These are phyloP conservation scores for Spathaspora sp. DNA, from an alignment of 805 yeast genomes.

Conservation along the genomic window DNA sequence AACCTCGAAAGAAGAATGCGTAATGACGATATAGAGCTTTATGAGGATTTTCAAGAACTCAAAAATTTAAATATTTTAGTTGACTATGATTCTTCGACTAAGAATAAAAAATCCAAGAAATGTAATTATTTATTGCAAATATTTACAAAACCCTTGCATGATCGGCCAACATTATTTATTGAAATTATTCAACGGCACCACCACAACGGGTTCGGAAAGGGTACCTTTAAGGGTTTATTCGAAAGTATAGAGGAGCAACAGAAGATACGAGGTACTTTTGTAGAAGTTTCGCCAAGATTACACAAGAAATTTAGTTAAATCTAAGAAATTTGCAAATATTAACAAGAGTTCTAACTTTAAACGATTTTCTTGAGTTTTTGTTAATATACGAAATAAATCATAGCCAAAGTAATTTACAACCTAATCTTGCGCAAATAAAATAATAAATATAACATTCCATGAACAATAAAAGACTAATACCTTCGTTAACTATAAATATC, in stretches of 20 bases:
- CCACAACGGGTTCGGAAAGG: constrained; percentile 86
- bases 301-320: background rate
- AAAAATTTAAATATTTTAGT: constrained; percentile 57
- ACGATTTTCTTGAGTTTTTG: background rate
- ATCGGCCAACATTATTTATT: constrained; percentile 77
- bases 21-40: constrained; percentile 39
- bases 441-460: background rate
- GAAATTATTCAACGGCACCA: constrained; percentile 79
- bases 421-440: background rate
- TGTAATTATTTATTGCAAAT: constrained; percentile 76
- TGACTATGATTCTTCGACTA: constrained; percentile 63
- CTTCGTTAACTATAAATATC: background rate
- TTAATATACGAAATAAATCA: background rate
- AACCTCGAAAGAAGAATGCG: constrained; percentile 44
- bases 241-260: constrained; percentile 82
- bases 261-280: constrained; percentile 60
- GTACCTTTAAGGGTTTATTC: constrained; percentile 78
- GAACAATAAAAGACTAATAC: background rate
- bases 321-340: no score
- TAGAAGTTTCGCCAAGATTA: constrained; percentile 2
- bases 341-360: background rate
- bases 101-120: constrained; percentile 14
- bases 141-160: constrained; percentile 72
- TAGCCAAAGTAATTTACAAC: background rate
- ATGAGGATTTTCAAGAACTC: constrained; percentile 51